phyloP scores from a whole-genome alignment of 768 basidiomycete species.

The Russula abietina region DNA sequence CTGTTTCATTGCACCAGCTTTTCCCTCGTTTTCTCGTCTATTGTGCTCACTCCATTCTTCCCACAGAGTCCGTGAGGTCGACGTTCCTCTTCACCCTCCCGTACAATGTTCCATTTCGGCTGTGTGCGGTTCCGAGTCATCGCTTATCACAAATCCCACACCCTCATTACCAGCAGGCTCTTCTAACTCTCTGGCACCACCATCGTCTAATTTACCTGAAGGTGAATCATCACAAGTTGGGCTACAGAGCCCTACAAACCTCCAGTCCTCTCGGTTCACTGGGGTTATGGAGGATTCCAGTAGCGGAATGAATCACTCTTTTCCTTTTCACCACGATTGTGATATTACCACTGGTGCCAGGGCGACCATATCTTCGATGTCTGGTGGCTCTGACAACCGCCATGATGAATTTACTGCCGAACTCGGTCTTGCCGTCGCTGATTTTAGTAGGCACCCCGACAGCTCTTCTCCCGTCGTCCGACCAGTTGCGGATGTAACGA shows the following conservation, averaged over 20 bases:
- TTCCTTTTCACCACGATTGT: background rate
- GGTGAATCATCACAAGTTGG: background rate
- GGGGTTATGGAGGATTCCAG: background rate
- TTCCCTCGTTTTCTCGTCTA: background rate
- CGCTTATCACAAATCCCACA: background rate
- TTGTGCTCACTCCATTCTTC: background rate
- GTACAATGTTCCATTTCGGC: no score
- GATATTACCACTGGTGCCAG: no score
- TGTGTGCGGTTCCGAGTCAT: background rate
- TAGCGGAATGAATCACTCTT: background rate
- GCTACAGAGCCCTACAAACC: background rate
- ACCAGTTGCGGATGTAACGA: background rate
- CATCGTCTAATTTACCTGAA: background rate
- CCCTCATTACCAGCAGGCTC: background rate
- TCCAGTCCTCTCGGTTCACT: background rate
- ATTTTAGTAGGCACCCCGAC: background rate
- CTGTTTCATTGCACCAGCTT: background rate
- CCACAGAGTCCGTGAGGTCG: constrained; percentile 9
- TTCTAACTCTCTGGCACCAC: background rate
- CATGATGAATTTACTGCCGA: background rate
- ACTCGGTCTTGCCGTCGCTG: background rate
- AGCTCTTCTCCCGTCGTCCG: background rate
- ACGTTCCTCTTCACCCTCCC: background rate
- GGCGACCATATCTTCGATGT: background rate
- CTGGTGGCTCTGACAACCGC: background rate